Percentiles rank a stretch among this genome's conserved stretches.
phyloP scores from a whole-genome alignment of 108 stramenopile species.

The Poteriospumella lacustris region DNA sequence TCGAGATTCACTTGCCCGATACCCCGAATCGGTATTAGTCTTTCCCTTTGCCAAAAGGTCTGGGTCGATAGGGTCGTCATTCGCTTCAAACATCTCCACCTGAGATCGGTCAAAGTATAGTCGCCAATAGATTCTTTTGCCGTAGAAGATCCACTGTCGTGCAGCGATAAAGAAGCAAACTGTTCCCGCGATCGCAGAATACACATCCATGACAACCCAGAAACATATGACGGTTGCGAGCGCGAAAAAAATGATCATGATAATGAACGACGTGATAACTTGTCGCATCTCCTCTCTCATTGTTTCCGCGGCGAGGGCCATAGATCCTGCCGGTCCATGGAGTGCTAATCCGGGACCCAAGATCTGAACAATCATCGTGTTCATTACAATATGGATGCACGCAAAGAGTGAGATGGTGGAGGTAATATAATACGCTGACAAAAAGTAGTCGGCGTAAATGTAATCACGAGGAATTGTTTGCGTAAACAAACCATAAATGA shows the following conservation, averaged over 20 bases:
- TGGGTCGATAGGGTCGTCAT: too few relatives aligned
- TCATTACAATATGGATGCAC: not conserved
- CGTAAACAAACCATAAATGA: conserved; percentile 13
- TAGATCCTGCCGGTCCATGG: not conserved
- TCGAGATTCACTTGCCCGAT: too few relatives aligned
- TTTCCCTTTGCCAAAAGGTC: too few relatives aligned
- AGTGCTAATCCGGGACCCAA: conserved; percentile 10
- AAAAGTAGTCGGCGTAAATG: not conserved
- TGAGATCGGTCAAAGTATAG: too few relatives aligned
- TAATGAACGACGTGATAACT: not conserved
- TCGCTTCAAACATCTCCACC: too few relatives aligned
- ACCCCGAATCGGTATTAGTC: too few relatives aligned
- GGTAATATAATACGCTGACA: not conserved
- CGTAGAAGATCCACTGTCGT: not conserved
- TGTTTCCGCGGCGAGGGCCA: not conserved
- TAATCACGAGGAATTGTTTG: not conserved
- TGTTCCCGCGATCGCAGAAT: not conserved
- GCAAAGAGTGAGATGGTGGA: not conserved
- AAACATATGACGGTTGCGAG: not conserved
- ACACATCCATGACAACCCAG: not conserved
- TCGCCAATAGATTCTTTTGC: too few relatives aligned
- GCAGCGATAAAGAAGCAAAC: not conserved
- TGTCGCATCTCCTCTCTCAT: not conserved
- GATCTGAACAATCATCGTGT: not conserved
- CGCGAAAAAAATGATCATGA: conserved; percentile 8